Evolutionary conservation across 306 rosid species (phyloP), one percentile per base, ranked within the genome.

Genomic region (Prunus persica): DNA sequence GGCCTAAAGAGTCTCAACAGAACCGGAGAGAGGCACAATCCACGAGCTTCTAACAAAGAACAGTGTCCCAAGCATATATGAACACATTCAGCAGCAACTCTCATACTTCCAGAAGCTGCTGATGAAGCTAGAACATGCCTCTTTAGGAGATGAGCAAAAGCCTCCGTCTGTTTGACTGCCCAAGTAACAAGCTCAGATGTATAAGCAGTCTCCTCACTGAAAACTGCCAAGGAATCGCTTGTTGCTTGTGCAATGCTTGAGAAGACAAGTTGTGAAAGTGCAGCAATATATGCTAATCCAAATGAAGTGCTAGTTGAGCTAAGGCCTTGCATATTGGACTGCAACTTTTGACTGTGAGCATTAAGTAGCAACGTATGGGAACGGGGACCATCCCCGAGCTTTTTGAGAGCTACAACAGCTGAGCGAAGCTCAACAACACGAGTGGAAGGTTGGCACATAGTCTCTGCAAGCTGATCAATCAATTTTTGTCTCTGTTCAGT

Each of bases 131-230:
- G 82, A 67, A 89, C 89, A 18, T 84, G 86, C 69, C 88, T 86
- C 82, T 90, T 95, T 30, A 90, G 83, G 56, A 87, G 86, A 60
- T 79, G 64, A 46, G 89, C 86, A 50, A 86, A 84, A 11, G 56
- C 57, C 28, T 86, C 85, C 1, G 93, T 84, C 77, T 92, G 91
- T 67, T 74, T 81, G 12, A 95, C 97, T 3, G 97, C 93, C 98
- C 98, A 95, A 49, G 93, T 92, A 30, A 95, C 98, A 30, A 95
- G 87, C 87, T 92, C 97, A 18, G 98, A 95, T 18, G 93, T 78
- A 61, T 90, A 90, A 11, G 96, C 91, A 32, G 96, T 90, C 79
- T 91, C 96, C 72, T 82, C 88, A 1, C 87, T 88, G 60, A 90
- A 95, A 74, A 87, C 84, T 16, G 90, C 75, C 66, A 92, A 60